Evolutionary conservation across 2,329 filamentous ascomycete species (phyloP).

Genomic region (Coniochaeta sp.): DNA sequence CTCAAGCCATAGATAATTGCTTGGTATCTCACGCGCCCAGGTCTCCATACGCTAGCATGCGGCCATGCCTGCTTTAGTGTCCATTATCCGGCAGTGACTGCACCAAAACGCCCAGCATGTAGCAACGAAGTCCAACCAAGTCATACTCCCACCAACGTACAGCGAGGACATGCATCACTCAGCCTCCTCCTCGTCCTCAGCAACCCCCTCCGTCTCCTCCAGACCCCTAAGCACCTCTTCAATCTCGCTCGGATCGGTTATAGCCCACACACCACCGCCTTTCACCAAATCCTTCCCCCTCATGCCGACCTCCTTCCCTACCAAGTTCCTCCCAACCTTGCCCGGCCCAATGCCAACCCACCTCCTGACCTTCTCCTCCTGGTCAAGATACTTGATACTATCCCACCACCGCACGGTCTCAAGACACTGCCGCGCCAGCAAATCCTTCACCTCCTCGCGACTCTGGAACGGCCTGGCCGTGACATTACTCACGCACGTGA

Average conservation of each 20-base stretch:
- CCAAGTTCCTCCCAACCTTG: conserved; percentile 86
- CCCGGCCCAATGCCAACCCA: conserved; percentile 93
- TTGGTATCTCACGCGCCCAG: no score
- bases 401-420: conserved; percentile 95
- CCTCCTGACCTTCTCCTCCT: conserved; percentile 69
- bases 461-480: conserved; percentile 69
- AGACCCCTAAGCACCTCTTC: conserved; percentile 59
- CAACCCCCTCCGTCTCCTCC: conserved; percentile 52
- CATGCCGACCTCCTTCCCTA: conserved; percentile 93
- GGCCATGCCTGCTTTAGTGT: neutral
- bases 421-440: conserved; percentile 74
- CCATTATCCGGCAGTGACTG: neutral
- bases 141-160: neutral
- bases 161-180: neutral
- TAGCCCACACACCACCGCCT: conserved; percentile 87
- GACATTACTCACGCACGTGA: conserved; percentile 83
- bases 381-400: conserved; percentile 81
- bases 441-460: conserved; percentile 66
- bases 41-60: neutral
- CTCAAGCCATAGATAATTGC: no score
- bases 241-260: conserved; percentile 71
- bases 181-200: conserved; percentile 21
- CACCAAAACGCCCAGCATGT: neutral
- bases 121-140: neutral
- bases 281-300: conserved; percentile 69